Percentiles rank a stretch among this genome's conserved stretches.
phyloP scores from a whole-genome alignment of 2,329 filamentous ascomycete genomes.

The Claviceps sp. region DNA sequence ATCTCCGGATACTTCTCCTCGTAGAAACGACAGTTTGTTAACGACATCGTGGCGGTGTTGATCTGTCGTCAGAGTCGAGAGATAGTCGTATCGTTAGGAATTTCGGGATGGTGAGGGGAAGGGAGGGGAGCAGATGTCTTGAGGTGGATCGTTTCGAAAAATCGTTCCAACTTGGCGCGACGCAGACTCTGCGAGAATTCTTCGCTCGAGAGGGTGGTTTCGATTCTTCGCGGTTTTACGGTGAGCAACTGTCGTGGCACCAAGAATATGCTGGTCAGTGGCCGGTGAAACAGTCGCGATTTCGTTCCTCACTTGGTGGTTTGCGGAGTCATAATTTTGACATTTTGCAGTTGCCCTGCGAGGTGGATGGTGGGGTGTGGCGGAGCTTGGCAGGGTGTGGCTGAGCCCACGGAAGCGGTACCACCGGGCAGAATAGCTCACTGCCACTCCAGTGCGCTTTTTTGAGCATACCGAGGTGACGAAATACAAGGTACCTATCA shows the following conservation, averaged over 20 bases:
- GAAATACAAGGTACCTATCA: constrained; percentile 9
- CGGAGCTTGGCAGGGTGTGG: constrained; percentile 29
- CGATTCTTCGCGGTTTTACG: background rate
- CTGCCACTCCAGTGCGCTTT: constrained; percentile 7
- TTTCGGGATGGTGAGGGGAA: background rate
- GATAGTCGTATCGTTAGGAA: constrained; percentile 13
- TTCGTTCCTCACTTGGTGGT: background rate
- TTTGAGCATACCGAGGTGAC: background rate
- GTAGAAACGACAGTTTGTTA: constrained; percentile 94
- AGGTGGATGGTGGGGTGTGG: constrained; percentile 15
- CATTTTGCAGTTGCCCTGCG: constrained; percentile 22
- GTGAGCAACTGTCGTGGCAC: background rate
- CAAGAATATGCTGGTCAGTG: background rate
- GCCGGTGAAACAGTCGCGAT: background rate
- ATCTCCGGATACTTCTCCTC: constrained; percentile 93
- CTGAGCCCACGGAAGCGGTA: constrained; percentile 16
- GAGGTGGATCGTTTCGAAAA: constrained; percentile 18
- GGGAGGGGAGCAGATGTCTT: background rate
- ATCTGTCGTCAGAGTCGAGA: constrained; percentile 24
- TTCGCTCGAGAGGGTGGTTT: background rate
- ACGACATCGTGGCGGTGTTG: constrained; percentile 67
- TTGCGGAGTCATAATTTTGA: constrained; percentile 22
- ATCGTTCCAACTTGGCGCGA: background rate
- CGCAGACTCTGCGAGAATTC: background rate
- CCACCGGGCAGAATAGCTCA: constrained; percentile 17